Evolutionary conservation across 495 filamentous ascomycete genomes (phyloP).

Genomic region (Diplogelasinospora grovesii): DNA sequence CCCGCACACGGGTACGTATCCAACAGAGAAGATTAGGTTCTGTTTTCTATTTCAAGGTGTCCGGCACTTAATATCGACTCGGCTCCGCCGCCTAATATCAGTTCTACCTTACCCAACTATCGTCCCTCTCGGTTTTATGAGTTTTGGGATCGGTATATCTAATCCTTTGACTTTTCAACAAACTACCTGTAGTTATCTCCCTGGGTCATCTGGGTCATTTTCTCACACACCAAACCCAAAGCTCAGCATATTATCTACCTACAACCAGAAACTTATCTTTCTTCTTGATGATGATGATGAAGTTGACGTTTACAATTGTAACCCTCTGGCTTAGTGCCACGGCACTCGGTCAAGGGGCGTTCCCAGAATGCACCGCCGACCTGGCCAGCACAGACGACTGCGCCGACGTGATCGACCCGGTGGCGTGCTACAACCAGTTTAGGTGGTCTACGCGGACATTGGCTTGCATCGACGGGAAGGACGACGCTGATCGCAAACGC

Average conservation of each 20-base stretch:
- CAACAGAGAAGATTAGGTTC: too few species aligned
- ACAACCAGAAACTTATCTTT: not conserved
- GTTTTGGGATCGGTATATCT: too few species aligned
- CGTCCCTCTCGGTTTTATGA: too few species aligned
- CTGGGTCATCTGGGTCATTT: too few species aligned
- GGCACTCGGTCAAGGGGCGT: conserved; percentile 19
- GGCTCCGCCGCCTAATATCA: too few species aligned
- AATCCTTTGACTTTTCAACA: too few species aligned
- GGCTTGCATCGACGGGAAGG: conserved; percentile 31
- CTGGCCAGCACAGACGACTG: conserved; percentile 33
- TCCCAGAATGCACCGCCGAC: conserved; percentile 27
- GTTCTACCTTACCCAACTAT: too few species aligned
- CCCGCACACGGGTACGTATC: too few species aligned
- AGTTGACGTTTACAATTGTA: conserved; percentile 20
- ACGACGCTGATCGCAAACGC: conserved; percentile 24
- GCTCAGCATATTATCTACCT: too few species aligned
- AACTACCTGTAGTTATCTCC: too few species aligned
- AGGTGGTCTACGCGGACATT: conserved; percentile 31
- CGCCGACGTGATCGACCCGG: conserved; percentile 35
- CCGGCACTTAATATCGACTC: too few species aligned
- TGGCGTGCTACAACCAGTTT: conserved; percentile 41
- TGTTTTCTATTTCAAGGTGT: too few species aligned
- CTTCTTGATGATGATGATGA: conserved; percentile 17
- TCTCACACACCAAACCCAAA: not conserved
- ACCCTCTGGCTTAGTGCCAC: conserved; percentile 16